Conservation (phyloP, 177 flowering plant genomes). For the Telopea speciosissima region DNA sequence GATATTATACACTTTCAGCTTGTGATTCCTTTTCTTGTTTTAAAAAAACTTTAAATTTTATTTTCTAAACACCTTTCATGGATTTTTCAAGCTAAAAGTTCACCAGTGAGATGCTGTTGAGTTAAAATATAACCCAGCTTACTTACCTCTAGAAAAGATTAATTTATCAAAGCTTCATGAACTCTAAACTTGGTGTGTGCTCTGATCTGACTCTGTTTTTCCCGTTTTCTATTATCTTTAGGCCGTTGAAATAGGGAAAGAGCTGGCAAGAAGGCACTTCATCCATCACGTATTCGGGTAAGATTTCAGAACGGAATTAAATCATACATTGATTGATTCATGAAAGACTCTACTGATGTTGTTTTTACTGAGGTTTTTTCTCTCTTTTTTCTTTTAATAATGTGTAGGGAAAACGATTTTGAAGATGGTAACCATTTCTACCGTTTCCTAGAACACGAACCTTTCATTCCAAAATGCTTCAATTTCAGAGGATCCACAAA, state of each 20-base stretch:
- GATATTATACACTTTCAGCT: no score
- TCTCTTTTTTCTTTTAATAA: not conserved
- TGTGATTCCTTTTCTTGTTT: no score
- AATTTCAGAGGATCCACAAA: conserved; percentile 62
- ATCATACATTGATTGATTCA: not conserved
- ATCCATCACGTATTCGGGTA: conserved; percentile 86
- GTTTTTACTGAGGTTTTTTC: not conserved
- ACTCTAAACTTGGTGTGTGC: no score
- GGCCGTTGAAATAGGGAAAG: conserved; percentile 77
- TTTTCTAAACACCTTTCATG: no score
- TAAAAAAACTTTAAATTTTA: no score
- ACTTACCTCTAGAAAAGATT: no score
- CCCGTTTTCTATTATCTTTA: conserved; percentile 11
- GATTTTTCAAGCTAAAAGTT: no score
- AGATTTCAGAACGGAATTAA: not conserved
- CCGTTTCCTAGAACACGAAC: conserved; percentile 88
- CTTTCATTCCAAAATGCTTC: conserved; percentile 64
- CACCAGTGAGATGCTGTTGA: no score
- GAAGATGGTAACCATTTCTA: conserved; percentile 80
- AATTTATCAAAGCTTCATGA: no score
- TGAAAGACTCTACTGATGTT: no score
- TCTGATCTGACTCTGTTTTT: no score
- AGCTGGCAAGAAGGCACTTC: conserved; percentile 68
- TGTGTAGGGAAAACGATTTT: conserved; percentile 61
- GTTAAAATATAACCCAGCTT: no score